Percentiles rank a stretch among this genome's conserved stretches.
Conservation (phyloP, 306 rosid genomes). For the Alnus glutinosa region DNA sequence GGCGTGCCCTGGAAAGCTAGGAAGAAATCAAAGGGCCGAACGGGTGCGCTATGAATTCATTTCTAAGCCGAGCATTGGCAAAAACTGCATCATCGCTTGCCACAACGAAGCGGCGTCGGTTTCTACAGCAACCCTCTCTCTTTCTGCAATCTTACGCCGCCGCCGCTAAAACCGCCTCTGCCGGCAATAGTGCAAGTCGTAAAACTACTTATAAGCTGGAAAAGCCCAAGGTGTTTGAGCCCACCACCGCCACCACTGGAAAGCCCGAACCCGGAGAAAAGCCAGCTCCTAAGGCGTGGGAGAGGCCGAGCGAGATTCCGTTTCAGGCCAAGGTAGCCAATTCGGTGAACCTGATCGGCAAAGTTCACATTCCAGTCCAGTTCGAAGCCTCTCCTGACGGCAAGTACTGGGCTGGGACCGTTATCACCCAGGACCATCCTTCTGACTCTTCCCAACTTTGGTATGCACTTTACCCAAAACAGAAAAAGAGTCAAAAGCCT, state of each 20-base stretch:
- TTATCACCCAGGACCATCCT: constrained; percentile 28
- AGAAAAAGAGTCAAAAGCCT: neutral
- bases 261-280: neutral
- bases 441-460: constrained; percentile 31
- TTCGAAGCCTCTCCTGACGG: constrained; percentile 43
- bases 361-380: constrained; percentile 42
- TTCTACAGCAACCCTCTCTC: neutral
- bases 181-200: constrained; percentile 10
- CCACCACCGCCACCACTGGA: neutral
- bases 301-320: constrained; percentile 47
- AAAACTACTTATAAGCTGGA: neutral
- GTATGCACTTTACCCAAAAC: constrained; percentile 18
- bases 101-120: constrained; percentile 1
- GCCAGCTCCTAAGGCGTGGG: neutral
- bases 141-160: constrained; percentile 14
- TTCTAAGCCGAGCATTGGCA: neutral
- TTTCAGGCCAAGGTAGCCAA: constrained; percentile 63
- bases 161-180: constrained; percentile 6
- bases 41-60: neutral
- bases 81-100: neutral
- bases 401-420: constrained; percentile 47
- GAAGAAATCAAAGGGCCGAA: neutral
- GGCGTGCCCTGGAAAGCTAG: no score
- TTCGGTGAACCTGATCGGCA: constrained; percentile 56
- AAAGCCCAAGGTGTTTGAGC: neutral